These are phyloP conservation scores for Elymus sibiricus DNA, from an alignment of 176 grass and related monocot species.

Conservation along the genomic window DNA sequence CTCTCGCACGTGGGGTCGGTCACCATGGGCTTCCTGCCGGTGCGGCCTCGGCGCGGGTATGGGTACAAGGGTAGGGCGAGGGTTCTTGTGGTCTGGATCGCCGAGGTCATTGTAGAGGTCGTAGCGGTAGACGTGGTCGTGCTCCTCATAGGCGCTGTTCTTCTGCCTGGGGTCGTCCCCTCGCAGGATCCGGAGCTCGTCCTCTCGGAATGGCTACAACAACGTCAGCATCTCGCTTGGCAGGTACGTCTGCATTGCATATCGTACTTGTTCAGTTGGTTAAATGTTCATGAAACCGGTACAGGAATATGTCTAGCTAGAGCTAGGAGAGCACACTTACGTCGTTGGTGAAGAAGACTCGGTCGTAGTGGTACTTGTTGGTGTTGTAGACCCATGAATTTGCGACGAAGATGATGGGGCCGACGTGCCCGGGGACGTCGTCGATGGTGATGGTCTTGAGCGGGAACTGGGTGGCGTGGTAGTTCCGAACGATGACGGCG, in stretches of 20 bases:
- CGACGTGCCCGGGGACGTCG: background rate
- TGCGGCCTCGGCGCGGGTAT: constrained; percentile 22
- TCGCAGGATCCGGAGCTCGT: background rate
- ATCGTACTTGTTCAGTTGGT: background rate
- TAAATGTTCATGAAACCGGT: too few species aligned
- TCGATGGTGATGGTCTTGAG: background rate
- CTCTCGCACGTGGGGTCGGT: background rate
- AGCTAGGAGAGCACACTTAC: background rate
- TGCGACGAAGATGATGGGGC: constrained; percentile 19
- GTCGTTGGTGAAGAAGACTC: constrained; percentile 29
- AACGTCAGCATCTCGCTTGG: background rate
- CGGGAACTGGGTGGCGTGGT: constrained; percentile 2
- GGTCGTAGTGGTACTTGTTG: constrained; percentile 13
- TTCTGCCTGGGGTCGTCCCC: background rate
- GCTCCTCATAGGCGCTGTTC: background rate
- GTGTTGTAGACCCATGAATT: constrained; percentile 36
- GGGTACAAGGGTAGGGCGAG: constrained; percentile 7
- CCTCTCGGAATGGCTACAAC: background rate
- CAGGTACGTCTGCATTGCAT: background rate
- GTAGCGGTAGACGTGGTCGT: background rate
- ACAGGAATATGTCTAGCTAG: background rate
- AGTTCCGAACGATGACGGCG: constrained; percentile 29
- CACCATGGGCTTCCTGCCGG: background rate
- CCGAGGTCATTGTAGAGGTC: constrained; percentile 14
- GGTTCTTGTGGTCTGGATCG: background rate